A percentile compares a stretch with the other conserved stretches of the same genome.
phyloP scores from a whole-genome alignment of 2,329 filamentous ascomycete species.

The Fusarium transvaalense region DNA sequence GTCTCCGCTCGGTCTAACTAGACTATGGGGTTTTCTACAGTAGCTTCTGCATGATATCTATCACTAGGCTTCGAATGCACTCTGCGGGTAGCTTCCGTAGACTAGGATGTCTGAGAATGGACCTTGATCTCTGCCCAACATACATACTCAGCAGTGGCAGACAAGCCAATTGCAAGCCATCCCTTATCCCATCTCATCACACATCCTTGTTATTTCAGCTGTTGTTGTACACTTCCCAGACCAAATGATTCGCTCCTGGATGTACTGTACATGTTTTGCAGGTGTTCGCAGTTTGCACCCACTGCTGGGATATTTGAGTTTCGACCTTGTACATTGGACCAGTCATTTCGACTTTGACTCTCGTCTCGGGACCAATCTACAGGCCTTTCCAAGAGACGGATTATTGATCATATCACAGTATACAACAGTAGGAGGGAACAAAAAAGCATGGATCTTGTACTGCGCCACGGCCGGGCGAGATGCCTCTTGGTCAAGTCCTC shows the following conservation, averaged over 20 bases:
- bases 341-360: constrained; percentile 8
- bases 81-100: constrained; percentile 30
- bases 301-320: constrained; percentile 21
- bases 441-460: background rate
- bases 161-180: constrained; percentile 28
- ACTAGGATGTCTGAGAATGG: constrained; percentile 4
- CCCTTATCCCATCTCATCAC: constrained; percentile 15
- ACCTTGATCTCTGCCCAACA: constrained; percentile 20
- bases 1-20: constrained; percentile 32
- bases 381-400: constrained; percentile 9
- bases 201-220: constrained; percentile 31
- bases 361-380: constrained; percentile 23
- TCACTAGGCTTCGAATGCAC: background rate
- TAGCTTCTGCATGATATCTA: background rate
- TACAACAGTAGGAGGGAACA: constrained; percentile 4
- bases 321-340: constrained; percentile 19
- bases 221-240: constrained; percentile 1
- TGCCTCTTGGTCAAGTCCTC: constrained; percentile 32
- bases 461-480: constrained; percentile 36
- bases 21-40: constrained; percentile 5
- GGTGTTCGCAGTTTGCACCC: constrained; percentile 32
- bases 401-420: constrained; percentile 16
- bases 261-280: constrained; percentile 22
- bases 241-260: constrained; percentile 14
- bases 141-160: constrained; percentile 20